A percentile compares a stretch with the other conserved stretches of the same genome.
Conservation (phyloP, 805 yeast genomes). For the Candida railenensis region DNA sequence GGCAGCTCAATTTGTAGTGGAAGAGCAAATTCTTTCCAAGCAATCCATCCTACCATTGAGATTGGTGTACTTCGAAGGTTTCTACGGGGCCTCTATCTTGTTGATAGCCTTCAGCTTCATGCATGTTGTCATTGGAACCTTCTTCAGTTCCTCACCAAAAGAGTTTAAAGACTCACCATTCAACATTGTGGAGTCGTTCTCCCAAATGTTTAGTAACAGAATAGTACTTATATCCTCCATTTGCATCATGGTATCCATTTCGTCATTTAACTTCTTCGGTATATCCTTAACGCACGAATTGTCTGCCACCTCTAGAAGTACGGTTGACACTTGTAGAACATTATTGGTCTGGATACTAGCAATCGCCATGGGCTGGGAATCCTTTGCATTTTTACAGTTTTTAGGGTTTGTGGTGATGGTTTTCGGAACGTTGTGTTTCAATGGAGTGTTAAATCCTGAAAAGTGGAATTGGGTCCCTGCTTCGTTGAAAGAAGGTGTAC, state of each 20-base stretch:
- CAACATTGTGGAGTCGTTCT: conserved; percentile 51
- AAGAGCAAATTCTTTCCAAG: conserved; percentile 61
- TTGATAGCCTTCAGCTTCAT: conserved; percentile 44
- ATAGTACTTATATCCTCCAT: conserved; percentile 53
- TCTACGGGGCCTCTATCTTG: conserved; percentile 55
- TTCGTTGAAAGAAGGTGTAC: conserved; percentile 32
- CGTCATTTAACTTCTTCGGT: conserved; percentile 72
- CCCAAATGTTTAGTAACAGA: conserved; percentile 44
- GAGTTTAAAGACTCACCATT: conserved; percentile 49
- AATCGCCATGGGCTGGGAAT: conserved; percentile 71
- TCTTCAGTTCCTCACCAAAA: conserved; percentile 17
- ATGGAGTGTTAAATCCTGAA: conserved; percentile 62
- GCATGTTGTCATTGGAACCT: conserved; percentile 39
- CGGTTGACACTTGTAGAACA: conserved; percentile 77
- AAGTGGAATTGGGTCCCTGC: conserved; percentile 46
- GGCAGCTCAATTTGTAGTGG: conserved; percentile 76
- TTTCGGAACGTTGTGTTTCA: conserved; percentile 71
- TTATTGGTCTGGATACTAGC: conserved; percentile 75
- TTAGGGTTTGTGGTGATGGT: conserved; percentile 64
- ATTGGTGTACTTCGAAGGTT: conserved; percentile 74
- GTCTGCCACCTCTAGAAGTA: conserved; percentile 76
- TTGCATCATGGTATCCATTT: conserved; percentile 69
- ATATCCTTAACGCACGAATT: conserved; percentile 61
- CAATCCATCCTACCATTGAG: conserved; percentile 58
- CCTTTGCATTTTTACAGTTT: conserved; percentile 59